Conservation (phyloP, 495 filamentous ascomycete species). For the Rhypophila decipiens region DNA sequence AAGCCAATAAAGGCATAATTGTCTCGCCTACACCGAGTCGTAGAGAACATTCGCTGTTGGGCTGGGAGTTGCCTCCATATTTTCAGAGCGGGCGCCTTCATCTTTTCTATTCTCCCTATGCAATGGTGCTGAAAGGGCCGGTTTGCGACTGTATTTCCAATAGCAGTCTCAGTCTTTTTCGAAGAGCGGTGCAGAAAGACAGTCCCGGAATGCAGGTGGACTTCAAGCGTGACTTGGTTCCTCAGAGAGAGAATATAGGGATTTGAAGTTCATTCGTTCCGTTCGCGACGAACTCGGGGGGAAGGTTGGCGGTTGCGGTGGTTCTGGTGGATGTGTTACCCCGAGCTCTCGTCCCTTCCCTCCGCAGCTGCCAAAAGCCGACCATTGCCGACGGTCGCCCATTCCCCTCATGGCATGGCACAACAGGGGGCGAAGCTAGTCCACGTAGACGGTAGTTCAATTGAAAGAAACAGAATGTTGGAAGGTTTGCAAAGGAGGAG, state of each 20-base stretch:
- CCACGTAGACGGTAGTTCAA: no score
- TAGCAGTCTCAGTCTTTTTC: no score
- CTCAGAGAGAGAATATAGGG: no score
- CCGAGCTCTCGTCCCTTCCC: no score
- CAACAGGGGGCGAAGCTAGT: neutral
- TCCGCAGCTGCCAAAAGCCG: conserved; percentile 26
- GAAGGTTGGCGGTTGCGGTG: neutral
- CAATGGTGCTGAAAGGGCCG: no score
- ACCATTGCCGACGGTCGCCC: conserved; percentile 27
- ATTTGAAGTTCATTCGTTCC: no score
- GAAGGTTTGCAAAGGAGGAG: no score
- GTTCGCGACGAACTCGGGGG: neutral
- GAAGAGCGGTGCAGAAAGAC: no score
- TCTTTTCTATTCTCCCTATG: conserved; percentile 11
- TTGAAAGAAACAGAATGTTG: no score
- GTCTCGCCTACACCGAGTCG: conserved; percentile 46
- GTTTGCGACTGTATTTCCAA: no score
- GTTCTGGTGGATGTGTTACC: conserved; percentile 6
- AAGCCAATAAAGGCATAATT: conserved; percentile 82
- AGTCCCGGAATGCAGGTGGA: no score
- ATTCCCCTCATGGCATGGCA: neutral
- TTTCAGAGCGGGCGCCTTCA: conserved; percentile 27
- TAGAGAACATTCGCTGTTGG: conserved; percentile 49
- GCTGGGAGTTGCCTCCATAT: conserved; percentile 19
- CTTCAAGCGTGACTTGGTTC: no score